phyloP scores from a whole-genome alignment of 2,329 filamentous ascomycete species.

The Neofusicoccum sp. region DNA sequence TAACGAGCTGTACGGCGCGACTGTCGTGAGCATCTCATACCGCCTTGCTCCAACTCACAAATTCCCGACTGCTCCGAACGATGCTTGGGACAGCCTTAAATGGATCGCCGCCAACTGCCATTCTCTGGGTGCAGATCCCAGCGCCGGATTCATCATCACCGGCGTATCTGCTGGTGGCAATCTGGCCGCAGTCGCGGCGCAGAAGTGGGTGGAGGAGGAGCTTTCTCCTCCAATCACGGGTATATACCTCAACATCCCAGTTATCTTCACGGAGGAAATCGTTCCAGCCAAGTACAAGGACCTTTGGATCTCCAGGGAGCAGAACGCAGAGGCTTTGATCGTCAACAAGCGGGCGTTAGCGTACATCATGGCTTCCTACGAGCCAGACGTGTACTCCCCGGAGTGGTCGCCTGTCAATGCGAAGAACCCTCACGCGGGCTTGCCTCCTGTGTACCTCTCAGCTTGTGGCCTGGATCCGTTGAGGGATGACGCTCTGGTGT shows the following conservation, averaged over 20 bases:
- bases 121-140: background rate
- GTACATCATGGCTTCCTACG: background rate
- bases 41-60: background rate
- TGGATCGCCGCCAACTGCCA: conserved; percentile 25
- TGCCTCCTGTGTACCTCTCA: conserved; percentile 16
- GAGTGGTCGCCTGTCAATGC: background rate
- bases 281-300: background rate
- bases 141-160: conserved; percentile 2
- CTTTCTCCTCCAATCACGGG: background rate
- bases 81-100: conserved; percentile 24
- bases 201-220: background rate
- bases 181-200: background rate
- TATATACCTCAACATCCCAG: background rate
- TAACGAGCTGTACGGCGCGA: background rate
- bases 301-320: background rate
- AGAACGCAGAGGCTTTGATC: background rate
- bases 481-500: conserved; percentile 20
- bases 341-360: background rate
- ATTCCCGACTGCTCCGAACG: background rate
- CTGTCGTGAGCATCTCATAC: background rate
- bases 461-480: conserved; percentile 19
- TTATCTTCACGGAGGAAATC: background rate
- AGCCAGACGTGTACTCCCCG: background rate
- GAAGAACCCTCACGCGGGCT: background rate
- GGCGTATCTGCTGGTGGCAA: background rate